Evolutionary conservation across 768 basidiomycete genomes (phyloP).

Genomic region (Amanita rimosa): DNA sequence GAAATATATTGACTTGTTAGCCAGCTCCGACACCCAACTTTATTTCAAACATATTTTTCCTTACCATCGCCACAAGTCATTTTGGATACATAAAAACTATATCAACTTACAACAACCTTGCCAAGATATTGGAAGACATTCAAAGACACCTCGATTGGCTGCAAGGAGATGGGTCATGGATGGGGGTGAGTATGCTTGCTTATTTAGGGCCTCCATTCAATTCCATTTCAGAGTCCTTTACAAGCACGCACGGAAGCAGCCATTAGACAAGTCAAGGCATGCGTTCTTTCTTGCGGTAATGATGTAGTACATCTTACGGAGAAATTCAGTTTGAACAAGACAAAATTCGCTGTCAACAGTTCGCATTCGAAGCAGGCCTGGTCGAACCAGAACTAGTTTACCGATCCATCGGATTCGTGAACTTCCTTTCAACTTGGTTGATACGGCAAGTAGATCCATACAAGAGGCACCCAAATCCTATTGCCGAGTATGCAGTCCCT

Average conservation of each 20-base stretch:
- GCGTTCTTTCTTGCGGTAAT: neutral
- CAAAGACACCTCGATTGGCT: conserved; percentile 68
- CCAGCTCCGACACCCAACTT: conserved; percentile 73
- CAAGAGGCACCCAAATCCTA: conserved; percentile 60
- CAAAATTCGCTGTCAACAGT: conserved; percentile 59
- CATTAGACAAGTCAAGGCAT: conserved; percentile 71
- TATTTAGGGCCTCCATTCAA: neutral
- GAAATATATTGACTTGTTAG: neutral
- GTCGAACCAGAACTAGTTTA: conserved; percentile 78
- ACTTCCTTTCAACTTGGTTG: conserved; percentile 89
- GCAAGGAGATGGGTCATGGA: conserved; percentile 72
- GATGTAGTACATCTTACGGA: neutral
- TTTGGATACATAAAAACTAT: conserved; percentile 81
- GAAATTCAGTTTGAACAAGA: conserved; percentile 47
- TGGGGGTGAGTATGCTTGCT: conserved; percentile 43
- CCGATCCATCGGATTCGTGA: conserved; percentile 73
- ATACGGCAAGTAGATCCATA: conserved; percentile 82
- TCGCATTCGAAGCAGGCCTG: conserved; percentile 78
- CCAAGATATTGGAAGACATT: conserved; percentile 66
- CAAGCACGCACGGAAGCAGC: conserved; percentile 71
- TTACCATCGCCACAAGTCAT: conserved; percentile 80
- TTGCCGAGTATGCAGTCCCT: conserved; percentile 43
- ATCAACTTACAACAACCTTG: conserved; percentile 59
- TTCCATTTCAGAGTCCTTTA: conserved; percentile 40
- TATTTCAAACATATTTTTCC: conserved; percentile 91